Evolutionary conservation across 257 asterid genomes (phyloP), one percentile per base, ranked within the genome.

Genomic region (Vinca minor): DNA sequence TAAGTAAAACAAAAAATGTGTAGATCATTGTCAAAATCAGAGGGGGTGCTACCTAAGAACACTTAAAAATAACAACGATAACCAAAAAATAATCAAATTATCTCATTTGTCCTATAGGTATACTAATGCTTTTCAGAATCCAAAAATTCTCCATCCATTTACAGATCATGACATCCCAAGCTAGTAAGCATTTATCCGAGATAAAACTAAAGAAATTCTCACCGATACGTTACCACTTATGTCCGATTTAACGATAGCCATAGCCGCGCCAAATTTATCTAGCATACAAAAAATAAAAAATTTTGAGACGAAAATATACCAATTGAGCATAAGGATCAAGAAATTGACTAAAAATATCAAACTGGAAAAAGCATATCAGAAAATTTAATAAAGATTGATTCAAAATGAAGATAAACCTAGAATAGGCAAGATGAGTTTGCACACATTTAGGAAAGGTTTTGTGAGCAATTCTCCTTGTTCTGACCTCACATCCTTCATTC

Each of bases 191-290:
- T 21, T 58, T 17, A 7, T 26, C 44, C 15, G 18, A 61, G 32
- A 28, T n/a, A n/a, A n/a, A n/a, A n/a, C n/a, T n/a, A n/a, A 34
- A 65, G 32, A n/a, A 50, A 9, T 60, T 65, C 87, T 79, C 68
- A 87, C 97, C 63, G 90, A 64, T 61, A 87, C 85, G 73, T 87
- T 90, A 46, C 96, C 94, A 39, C 66, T 72, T 61, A 90, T 78
- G 59, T 90, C 97, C 20, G 83, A 77, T 79, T 87, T 90, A 65
- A 90, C 97, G 50, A 87, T 74, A 23, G 84, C 64, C 96, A 90
- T 90, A 12, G 95, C 85, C 29, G 95, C 77, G 28, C 97, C 97
- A 67, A 85, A 84, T 81, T 85, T 90, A 71, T 90, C 97, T 89
- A 75, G 53, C 57, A 82, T 56, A n/a, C n/a, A 62, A 70, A 32